phyloP scores from a whole-genome alignment of 78 protist species.

The Dictyostelium intermedium region DNA sequence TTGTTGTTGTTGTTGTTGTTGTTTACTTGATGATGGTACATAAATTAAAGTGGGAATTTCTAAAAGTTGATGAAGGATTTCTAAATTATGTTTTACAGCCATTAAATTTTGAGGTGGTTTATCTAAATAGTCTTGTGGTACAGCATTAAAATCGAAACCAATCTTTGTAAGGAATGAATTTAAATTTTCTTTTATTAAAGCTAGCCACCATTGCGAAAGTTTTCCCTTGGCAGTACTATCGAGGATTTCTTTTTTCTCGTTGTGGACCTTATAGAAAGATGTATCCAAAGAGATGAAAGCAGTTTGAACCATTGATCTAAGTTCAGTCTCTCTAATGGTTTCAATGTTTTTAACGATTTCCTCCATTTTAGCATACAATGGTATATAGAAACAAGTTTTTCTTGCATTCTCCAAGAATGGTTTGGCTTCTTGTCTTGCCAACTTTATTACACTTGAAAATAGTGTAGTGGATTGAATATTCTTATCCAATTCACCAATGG shows the following conservation, averaged over 20 bases:
- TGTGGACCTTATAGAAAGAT: not conserved
- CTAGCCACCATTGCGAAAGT: conserved; percentile 36
- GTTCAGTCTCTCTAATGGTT: conserved; percentile 22
- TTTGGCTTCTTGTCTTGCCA: conserved; percentile 35
- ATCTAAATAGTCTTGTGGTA: conserved; percentile 48
- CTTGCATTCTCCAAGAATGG: conserved; percentile 55
- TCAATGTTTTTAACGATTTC: conserved; percentile 43
- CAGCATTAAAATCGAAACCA: conserved; percentile 32
- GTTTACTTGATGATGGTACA: not conserved
- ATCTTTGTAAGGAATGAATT: conserved; percentile 18
- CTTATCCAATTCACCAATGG: conserved; percentile 1
- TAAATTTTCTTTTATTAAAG: conserved; percentile 14
- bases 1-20: not conserved
- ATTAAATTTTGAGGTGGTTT: conserved; percentile 46
- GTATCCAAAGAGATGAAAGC: conserved; percentile 14
- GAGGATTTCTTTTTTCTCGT: conserved; percentile 41
- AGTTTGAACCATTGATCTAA: conserved; percentile 13
- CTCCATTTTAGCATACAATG: conserved; percentile 36
- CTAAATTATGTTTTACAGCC: conserved; percentile 21
- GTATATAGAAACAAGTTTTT: conserved; percentile 69
- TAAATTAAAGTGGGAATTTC: conserved; percentile 6
- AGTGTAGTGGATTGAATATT: not conserved
- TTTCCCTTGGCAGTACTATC: conserved; percentile 41
- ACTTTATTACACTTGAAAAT: not conserved
- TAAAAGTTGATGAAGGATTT: conserved; percentile 14